Conservation (phyloP, 2,329 filamentous ascomycete genomes). For the Xylogone sp. region DNA sequence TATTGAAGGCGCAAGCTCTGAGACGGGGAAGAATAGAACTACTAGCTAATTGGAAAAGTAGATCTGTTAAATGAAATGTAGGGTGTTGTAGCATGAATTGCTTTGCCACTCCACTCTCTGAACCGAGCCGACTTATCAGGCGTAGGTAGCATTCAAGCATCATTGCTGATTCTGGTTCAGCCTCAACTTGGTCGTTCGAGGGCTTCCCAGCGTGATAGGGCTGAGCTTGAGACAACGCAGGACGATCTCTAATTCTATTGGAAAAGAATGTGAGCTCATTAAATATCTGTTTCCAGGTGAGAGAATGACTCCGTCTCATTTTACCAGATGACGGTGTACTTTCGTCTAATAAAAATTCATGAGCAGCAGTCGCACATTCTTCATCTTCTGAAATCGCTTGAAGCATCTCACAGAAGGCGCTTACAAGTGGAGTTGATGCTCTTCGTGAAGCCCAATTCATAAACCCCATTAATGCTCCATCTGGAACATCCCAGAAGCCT, state of each 20-base stretch:
- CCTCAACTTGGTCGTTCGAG: constrained; percentile 65
- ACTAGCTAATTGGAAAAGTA: constrained; percentile 75
- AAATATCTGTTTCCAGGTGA: constrained; percentile 93
- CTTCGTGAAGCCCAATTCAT: constrained; percentile 95
- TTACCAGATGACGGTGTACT: constrained; percentile 69
- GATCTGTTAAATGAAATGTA: constrained; percentile 65
- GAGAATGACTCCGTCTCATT: constrained; percentile 75
- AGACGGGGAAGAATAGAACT: constrained; percentile 73
- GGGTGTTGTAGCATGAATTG: constrained; percentile 66
- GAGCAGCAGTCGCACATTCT: constrained; percentile 77
- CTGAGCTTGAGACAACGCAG: constrained; percentile 49
- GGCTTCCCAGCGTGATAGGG: constrained; percentile 57
- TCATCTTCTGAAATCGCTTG: constrained; percentile 81
- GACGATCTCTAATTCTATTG: constrained; percentile 70
- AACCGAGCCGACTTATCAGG: constrained; percentile 76
- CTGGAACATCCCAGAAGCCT: constrained; percentile 87
- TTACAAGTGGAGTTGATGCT: constrained; percentile 92
- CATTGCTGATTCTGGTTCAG: constrained; percentile 87
- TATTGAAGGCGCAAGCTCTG: constrained; percentile 78
- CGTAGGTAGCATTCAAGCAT: constrained; percentile 95
- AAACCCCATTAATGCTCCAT: constrained; percentile 91
- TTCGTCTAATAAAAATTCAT: constrained; percentile 88
- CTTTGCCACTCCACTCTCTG: constrained; percentile 69
- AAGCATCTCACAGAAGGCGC: constrained; percentile 95
- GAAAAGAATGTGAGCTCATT: constrained; percentile 85